Base-by-base conservation (phyloP, 768 basidiomycete species). In the Leccinum barrowsii region DNA sequence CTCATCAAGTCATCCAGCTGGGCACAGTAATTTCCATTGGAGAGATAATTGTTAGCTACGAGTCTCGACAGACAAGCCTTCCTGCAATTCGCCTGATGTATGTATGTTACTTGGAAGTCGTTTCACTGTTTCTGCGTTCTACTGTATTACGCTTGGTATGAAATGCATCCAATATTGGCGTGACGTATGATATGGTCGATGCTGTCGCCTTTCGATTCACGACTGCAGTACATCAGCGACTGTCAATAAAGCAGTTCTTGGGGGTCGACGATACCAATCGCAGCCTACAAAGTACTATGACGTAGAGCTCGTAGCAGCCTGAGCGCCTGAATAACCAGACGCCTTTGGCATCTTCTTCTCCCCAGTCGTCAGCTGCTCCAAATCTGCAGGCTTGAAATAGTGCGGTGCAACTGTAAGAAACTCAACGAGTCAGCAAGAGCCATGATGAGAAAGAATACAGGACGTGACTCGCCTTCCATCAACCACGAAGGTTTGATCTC, bases 401-500 rank as follows among this genome's bases (percentile, higher is more conserved):
- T 98, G 96, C 0, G 96, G 95, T 2, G 96, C 96, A 21, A 98
- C 94, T 94, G 66, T 4, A 1, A 0, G 1, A 55, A 26, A 51
- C 42, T 17, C 57, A 26, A 12, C 32, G 2, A 47, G 50, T 62
- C 15, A n/a, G 21, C 21, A 59, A 52, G 51, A 30, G 15, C 21
- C 44, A 11, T 5, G 19, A 52, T 30, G 12, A 56, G n/a, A 6
- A 28, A 28, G 28, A 28, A 34, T 5, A 34, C 32, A 34, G 2
- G 32, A 34, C 32, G 12, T 34, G 10, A 77, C 85, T 56, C 56
- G 87, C 91, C 89, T 81, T 98, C 96, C 46, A 97, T 73, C 32
- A 98, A 72, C 97, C 97, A 98, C 24, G 85, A 70, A 4, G 96
- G 92, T 71, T 98, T 98, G 70, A 98, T 98, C 67, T 98, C 97